Conservation (phyloP, 768 basidiomycete species). For the Phylloporus sp. region DNA sequence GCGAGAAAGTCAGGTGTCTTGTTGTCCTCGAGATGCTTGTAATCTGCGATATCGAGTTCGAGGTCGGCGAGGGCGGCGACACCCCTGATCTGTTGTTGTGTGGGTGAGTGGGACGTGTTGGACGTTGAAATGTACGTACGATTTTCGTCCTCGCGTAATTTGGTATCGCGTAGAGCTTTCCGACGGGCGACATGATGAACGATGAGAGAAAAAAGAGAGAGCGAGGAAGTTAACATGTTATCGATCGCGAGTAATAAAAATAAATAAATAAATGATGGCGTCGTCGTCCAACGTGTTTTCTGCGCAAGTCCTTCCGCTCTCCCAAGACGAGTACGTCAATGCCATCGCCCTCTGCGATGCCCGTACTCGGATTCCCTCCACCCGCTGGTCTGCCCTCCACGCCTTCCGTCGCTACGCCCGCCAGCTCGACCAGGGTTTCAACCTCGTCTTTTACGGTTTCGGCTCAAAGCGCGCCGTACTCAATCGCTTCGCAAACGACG, state of each 20-base stretch:
- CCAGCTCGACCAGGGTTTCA: slow-evolving; percentile 82
- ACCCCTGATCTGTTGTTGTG: slow-evolving; percentile 49
- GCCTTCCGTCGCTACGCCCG: slow-evolving; percentile 57
- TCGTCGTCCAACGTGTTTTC: slow-evolving; percentile 84
- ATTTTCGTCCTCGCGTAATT: slow-evolving; percentile 35
- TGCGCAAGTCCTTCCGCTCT: slow-evolving; percentile 62
- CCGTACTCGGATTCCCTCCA: slow-evolving; percentile 10
- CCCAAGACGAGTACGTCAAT: slow-evolving; percentile 53
- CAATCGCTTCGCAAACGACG: slow-evolving; percentile 63
- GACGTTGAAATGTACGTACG: not conserved
- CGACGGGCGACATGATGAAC: slow-evolving; percentile 47
- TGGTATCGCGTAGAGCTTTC: slow-evolving; percentile 57
- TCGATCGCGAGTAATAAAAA: slow-evolving; percentile 26
- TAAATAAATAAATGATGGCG: slow-evolving; percentile 19
- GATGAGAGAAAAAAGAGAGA: slow-evolving; percentile 21
- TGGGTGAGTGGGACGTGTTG: too few relatives aligned
- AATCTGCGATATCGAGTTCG: slow-evolving; percentile 47
- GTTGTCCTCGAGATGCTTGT: slow-evolving; percentile 62
- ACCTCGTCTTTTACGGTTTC: slow-evolving; percentile 80
- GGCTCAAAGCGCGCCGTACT: slow-evolving; percentile 81
- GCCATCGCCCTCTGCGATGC: slow-evolving; percentile 28
- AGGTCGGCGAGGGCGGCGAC: slow-evolving; percentile 58
- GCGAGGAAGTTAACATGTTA: slow-evolving; percentile 22
- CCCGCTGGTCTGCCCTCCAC: slow-evolving; percentile 18
- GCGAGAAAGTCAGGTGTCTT: slow-evolving; percentile 61